These are phyloP conservation scores for Russula olivacea DNA, from an alignment of 768 basidiomycete genomes.

Conservation along the genomic window DNA sequence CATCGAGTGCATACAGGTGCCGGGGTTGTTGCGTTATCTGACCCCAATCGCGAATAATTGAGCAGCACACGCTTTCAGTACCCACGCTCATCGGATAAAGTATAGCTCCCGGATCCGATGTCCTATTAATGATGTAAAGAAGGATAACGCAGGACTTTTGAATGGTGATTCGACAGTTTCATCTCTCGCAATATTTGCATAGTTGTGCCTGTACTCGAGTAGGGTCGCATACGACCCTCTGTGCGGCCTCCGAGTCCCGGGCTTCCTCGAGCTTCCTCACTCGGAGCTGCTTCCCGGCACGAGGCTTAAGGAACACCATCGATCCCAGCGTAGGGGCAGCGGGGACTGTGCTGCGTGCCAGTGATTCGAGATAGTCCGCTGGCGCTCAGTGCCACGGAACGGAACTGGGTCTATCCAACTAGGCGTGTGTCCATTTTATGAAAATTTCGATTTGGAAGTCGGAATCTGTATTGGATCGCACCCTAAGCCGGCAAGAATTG, in stretches of 20 bases:
- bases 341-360: background rate
- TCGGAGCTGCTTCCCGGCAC: background rate
- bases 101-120: background rate
- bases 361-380: background rate
- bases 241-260: background rate
- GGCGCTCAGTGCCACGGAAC: background rate
- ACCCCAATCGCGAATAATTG: conserved; percentile 5
- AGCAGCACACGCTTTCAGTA: background rate
- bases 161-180: background rate
- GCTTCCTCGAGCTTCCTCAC: no score
- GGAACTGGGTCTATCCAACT: background rate
- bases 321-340: background rate
- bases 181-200: background rate
- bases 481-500: background rate
- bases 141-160: no score
- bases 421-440: background rate
- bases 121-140: background rate
- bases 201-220: background rate
- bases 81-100: conserved; percentile 1
- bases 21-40: conserved; percentile 4
- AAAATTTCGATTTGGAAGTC: background rate
- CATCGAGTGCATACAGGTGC: no score
- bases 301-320: background rate
- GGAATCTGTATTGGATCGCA: background rate
- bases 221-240: background rate